Evolutionary conservation across 805 yeast genomes (phyloP), one percentile per base, ranked within the genome.

Genomic region (Saccharomycopsis sp.): DNA sequence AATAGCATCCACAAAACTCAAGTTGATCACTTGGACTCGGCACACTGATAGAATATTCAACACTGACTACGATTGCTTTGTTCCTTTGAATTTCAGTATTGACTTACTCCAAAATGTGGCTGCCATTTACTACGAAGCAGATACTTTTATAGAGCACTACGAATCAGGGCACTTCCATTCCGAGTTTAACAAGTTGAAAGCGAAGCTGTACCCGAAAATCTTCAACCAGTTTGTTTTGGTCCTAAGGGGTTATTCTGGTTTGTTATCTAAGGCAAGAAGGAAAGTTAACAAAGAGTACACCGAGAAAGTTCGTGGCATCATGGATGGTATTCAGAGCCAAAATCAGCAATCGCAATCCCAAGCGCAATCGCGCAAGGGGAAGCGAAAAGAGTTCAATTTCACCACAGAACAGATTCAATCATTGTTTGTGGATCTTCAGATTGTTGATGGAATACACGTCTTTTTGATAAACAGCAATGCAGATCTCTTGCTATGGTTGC

Each of bases 401-500:
- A 33, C 41, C 3, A 33, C 20, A 3, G 38, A 22, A 12, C 30
- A 43, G 4, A 34, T 46, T n/a, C 45, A 43, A 20, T 4, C 31
- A 10, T 34, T 33, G 12, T 12, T 46, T 5, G 27, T 36, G 12
- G 45, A 43, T 22, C n/a, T 39, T 9, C 45, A 42, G 19, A 36
- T 40, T 7, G 10, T 23, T 16, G 31, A 43, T 13, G n/a, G 12
- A 5, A 21, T 46, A 7, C 29, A 39, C 21, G 15, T 25, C 33
- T 46, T 46, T 25, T 31, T 34, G 7, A 30, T 39, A 5, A 34
- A 46, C n/a, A 26, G 32, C 19, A 36, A 41, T 10, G 25, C 40
- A 6, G 46, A 41, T 13, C 40, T 37, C 5, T 21, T 42, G 9
- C 18, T 18, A 13, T 46, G 49, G 49, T 17, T 46, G 17, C 38